These are phyloP conservation scores for Zygosaccharomyces siamensis DNA, from an alignment of 805 yeast genomes.

Conservation along the genomic window DNA sequence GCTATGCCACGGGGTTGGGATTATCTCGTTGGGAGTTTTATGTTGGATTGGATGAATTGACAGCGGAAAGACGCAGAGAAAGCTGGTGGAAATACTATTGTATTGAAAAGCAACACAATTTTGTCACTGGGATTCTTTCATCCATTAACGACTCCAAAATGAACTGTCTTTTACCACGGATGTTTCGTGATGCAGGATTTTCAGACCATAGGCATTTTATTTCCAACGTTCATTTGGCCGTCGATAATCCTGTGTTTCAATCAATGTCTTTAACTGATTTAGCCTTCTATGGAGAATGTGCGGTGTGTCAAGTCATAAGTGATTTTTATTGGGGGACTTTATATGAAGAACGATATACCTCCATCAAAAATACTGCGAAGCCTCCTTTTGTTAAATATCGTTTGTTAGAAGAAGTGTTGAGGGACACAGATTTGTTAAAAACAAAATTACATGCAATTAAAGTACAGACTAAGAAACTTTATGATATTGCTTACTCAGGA, in stretches of 20 bases:
- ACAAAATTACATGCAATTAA: conserved; percentile 20
- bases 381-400: conserved; percentile 18
- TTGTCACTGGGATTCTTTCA: conserved; percentile 21
- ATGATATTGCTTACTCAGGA: conserved; percentile 16
- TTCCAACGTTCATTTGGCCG: conserved; percentile 12
- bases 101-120: conserved; percentile 20
- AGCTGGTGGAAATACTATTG: conserved; percentile 32
- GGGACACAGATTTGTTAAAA: conserved; percentile 14
- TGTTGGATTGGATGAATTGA: conserved; percentile 30
- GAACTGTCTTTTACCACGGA: conserved; percentile 26
- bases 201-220: conserved; percentile 21
- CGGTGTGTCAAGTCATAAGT: conserved; percentile 17
- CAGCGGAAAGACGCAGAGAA: conserved; percentile 29
- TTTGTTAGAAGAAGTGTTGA: conserved; percentile 20
- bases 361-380: conserved; percentile 25
- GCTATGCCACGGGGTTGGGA: conserved; percentile 27
- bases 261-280: conserved; percentile 13
- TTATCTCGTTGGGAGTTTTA: conserved; percentile 34
- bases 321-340: conserved; percentile 23
- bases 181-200: conserved; percentile 25
- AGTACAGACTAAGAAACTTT: conserved; percentile 19
- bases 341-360: conserved; percentile 26
- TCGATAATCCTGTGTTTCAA: conserved; percentile 14
- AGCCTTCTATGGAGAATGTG: conserved; percentile 22
- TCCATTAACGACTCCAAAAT: conserved; percentile 20